phyloP scores from a whole-genome alignment of 2,329 filamentous ascomycete species.

The Cladosporium sp. region DNA sequence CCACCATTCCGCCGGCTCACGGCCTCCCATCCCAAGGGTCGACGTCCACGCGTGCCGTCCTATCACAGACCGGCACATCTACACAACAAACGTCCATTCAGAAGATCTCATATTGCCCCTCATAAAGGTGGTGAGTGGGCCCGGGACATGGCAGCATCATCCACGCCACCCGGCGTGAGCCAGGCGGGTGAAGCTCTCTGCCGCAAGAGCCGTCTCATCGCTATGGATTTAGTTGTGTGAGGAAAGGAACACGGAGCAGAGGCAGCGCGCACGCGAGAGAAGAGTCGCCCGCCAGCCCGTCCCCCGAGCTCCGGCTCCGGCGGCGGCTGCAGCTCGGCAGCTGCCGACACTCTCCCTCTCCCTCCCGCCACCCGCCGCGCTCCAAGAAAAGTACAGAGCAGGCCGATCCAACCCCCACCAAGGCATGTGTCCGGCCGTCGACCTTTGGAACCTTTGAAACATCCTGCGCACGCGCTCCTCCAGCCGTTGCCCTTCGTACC shows the following conservation, averaged over 20 bases:
- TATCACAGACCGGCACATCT: not conserved
- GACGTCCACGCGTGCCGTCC: constrained; percentile 1
- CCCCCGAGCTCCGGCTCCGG: too few species aligned
- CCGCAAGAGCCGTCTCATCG: constrained; percentile 63
- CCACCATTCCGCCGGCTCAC: not conserved
- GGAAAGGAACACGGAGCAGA: constrained; percentile 40
- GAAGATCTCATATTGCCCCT: constrained; percentile 38
- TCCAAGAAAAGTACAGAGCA: constrained; percentile 1
- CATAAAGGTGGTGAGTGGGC: constrained; percentile 41
- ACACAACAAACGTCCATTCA: constrained; percentile 33
- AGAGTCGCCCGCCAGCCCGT: not conserved
- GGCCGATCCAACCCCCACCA: not conserved
- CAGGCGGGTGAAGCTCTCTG: constrained; percentile 45
- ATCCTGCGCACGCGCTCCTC: not conserved
- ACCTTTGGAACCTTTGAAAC: constrained; percentile 8
- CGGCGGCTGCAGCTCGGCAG: not conserved
- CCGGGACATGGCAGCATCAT: constrained; percentile 45
- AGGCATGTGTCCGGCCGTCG: not conserved
- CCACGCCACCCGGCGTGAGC: constrained; percentile 32
- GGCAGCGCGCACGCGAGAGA: constrained; percentile 1
- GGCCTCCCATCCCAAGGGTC: not conserved
- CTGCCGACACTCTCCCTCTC: not conserved
- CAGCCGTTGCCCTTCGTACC: not conserved
- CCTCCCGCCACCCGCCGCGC: not conserved
- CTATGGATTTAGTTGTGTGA: constrained; percentile 71